Evolutionary conservation across 2,329 filamentous ascomycete genomes (phyloP), one percentile per base, ranked within the genome.

Genomic region (Lasiodiplodia sp.): DNA sequence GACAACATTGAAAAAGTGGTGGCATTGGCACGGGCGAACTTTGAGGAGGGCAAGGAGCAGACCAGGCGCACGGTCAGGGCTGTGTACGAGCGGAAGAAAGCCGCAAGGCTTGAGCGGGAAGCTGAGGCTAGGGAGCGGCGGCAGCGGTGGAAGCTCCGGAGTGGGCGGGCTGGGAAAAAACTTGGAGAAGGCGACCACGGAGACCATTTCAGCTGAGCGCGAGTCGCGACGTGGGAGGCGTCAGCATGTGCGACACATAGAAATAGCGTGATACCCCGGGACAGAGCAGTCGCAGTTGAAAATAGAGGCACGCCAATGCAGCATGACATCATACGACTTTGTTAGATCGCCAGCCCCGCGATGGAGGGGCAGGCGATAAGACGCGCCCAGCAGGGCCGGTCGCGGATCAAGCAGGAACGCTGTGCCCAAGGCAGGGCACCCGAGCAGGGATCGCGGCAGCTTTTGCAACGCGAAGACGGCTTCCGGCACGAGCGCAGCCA

Each of bases 71-170:
- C 93, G 2, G 89, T 99, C 0, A 84, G 91, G 64, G 96, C 94
- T 3, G 93, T 99, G 1, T 99, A 97, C 79, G 93, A 97, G 84
- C 86, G 96, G 70, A 97, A 97, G 85, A 96, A 91, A 82, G 88
- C 85, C 77, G 75, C 83, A 69, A 84, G 94, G 18, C 80, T 91
- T 75, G 84, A 88, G 69, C 72, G 78, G 63, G 84, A 87, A 72
- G 76, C 74, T 66, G 76, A 77, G 18, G 80, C 81, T 60, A 77
- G 73, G 68, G 79, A 81, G 69, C 73, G 73, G 60, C 71, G 76
- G 63, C 78, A 76, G 71, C 71, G 75, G 53, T 78, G 76, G 77
- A 79, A 78, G 69, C 69, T 82, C 66, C 81, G 86, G 58, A 80
- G 81, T 67, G 80, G 85, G 16, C 77, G 88, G 44, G 69, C 83